These are phyloP conservation scores for Mucor saturninus DNA, from an alignment of 371 early-diverging fungal species.

Conservation along the genomic window DNA sequence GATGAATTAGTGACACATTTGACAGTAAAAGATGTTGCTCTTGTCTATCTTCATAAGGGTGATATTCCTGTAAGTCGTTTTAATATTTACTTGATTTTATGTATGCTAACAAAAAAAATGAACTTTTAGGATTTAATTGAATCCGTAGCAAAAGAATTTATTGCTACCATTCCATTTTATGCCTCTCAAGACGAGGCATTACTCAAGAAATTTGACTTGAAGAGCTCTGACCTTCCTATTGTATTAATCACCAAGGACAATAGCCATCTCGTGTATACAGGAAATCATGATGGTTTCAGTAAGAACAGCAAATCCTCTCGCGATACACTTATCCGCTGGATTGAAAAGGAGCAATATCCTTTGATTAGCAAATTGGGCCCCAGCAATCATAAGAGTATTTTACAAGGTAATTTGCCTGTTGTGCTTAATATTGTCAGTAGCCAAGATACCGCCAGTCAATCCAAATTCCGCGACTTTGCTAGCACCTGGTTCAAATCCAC, in stretches of 20 bases:
- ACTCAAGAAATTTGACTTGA: constrained; percentile 28
- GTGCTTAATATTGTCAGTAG: constrained; percentile 34
- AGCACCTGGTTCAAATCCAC: constrained; percentile 13
- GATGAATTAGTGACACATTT: constrained; percentile 25
- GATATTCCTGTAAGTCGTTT: constrained; percentile 14
- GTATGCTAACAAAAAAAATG: not conserved
- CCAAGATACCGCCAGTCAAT: constrained; percentile 17
- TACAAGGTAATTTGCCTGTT: constrained; percentile 34
- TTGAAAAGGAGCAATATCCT: constrained; percentile 47
- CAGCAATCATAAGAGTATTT: constrained; percentile 38
- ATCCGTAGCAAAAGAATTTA: constrained; percentile 30
- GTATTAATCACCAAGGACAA: constrained; percentile 47
- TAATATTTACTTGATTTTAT: no score
- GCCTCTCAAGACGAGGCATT: constrained; percentile 32
- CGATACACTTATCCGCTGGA: constrained; percentile 35
- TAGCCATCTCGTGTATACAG: constrained; percentile 25
- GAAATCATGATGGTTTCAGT: constrained; percentile 25
- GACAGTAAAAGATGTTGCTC: constrained; percentile 33
- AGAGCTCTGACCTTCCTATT: constrained; percentile 32
- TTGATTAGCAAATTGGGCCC: constrained; percentile 39
- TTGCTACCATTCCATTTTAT: constrained; percentile 38
- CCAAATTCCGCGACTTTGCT: constrained; percentile 32
- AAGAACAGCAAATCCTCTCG: constrained; percentile 26
- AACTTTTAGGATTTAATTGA: constrained; percentile 29
- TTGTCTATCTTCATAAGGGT: constrained; percentile 39